Evolutionary conservation across 2,329 filamentous ascomycete genomes (phyloP), one percentile per base, ranked within the genome.

Genomic region (Corinectria fuckeliana): DNA sequence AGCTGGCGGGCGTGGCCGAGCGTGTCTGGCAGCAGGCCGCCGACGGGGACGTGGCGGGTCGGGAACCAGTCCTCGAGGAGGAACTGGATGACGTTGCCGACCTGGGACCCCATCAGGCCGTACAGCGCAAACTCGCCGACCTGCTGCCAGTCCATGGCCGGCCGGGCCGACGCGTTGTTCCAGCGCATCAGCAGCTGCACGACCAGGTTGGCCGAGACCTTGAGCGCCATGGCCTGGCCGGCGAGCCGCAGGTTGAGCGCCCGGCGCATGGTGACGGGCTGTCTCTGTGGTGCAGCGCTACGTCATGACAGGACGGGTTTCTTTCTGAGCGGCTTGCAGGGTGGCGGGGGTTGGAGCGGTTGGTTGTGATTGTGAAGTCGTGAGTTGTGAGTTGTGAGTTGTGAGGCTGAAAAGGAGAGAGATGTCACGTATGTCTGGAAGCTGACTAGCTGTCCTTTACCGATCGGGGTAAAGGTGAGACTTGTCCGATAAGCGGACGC

Each of bases 121-220:
- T 75, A 76, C 36, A 74, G 47, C 23, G 73, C 75, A 51, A 76
- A 76, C 65, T 76, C 75, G 28, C 69, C 36, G 18, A 76, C 69
- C 61, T 75, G 75, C 62, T 75, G 75, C 51, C 54, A 55, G 64
- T 76, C 75, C 58, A 75, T 65, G 3, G 64, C 54, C 9, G 61
- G 55, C 14, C 62, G 28, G 2, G n/a, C n/a, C n/a, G 50, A 56
- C 3, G 71, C 61, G 26, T 62, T 63, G 16, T 52, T 68, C 18
- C 57, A 61, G 53, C 62, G 61, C 20, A 55, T 60, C 53, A 72
- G 57, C 58, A 66, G 32, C 61, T 73, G 71, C 30, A 72, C 72
- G 56, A 73, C 69, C 34, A 73, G 62, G 52, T 73, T 73, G 55
- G 71, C 71, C 23, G 70, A 72, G 38, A 73, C 70, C 63, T 73